Conservation (phyloP, 306 rosid genomes). For the Glycine tomentella region DNA sequence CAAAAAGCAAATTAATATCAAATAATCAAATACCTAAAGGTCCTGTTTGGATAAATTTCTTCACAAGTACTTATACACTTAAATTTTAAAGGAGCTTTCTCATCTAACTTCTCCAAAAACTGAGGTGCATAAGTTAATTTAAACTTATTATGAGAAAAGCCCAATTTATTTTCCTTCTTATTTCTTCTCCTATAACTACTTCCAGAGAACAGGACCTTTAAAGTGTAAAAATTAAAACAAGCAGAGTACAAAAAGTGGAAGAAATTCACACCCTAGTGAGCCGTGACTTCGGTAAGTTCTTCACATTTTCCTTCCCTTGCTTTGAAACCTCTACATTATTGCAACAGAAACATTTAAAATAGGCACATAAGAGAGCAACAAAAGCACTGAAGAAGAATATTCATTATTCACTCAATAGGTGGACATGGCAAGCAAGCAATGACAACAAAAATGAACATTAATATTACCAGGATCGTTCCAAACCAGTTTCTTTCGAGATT, state of each 20-base stretch:
- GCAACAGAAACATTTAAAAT: constrained; percentile 43
- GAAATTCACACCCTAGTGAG: constrained; percentile 59
- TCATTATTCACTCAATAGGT: background rate
- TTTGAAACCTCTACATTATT: constrained; percentile 57
- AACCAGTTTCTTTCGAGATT: constrained; percentile 83
- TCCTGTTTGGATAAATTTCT: background rate
- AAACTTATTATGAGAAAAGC: background rate
- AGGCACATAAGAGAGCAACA: background rate
- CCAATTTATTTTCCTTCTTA: background rate
- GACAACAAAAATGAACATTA: constrained; percentile 2
- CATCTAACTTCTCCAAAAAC: background rate
- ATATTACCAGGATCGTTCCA: constrained; percentile 60
- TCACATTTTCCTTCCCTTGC: constrained; percentile 72
- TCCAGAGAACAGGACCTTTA: background rate
- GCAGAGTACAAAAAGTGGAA: constrained; percentile 11
- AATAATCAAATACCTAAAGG: background rate
- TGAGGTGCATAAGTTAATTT: background rate
- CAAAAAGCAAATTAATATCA: background rate
- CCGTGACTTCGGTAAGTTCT: constrained; percentile 54
- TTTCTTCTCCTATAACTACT: background rate
- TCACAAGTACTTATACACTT: background rate
- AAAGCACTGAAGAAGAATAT: constrained; percentile 24
- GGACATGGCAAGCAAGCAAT: constrained; percentile 37
- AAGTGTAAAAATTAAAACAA: constrained; percentile 7
- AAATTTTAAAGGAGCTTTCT: too few relatives aligned